Conservation (phyloP, 2,329 filamentous ascomycete species). For the Ciborinia camelliae region DNA sequence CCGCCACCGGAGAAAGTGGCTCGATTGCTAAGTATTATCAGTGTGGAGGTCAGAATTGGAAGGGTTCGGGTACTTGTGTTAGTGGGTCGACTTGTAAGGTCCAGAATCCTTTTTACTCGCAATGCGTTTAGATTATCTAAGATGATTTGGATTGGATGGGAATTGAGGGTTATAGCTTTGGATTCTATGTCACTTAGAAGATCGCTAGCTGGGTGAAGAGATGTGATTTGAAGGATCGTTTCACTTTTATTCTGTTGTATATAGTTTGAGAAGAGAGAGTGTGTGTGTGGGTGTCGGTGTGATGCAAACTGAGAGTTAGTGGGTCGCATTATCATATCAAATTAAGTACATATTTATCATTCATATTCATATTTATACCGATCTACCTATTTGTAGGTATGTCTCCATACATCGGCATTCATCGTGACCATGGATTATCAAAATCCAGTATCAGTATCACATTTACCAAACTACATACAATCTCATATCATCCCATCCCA, state of each 20-base stretch:
- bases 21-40: conserved; percentile 26
- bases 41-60: conserved; percentile 33
- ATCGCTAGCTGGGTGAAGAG: not conserved
- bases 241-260: conserved; percentile 7
- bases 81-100: conserved; percentile 29
- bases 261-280: not conserved
- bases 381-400: too few species aligned
- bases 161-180: too few species aligned
- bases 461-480: too few species aligned
- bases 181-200: too few species aligned
- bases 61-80: conserved; percentile 30
- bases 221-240: too few species aligned
- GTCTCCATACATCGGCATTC: too few species aligned
- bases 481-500: too few species aligned
- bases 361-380: too few species aligned
- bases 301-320: not conserved
- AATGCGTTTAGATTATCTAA: conserved; percentile 30
- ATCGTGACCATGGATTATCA: too few species aligned
- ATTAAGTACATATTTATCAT: not conserved
- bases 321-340: too few species aligned
- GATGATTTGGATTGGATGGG: not conserved
- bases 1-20: conserved; percentile 7
- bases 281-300: not conserved
- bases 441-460: too few species aligned
- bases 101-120: conserved; percentile 31